Evolutionary conservation across 176 grass and related monocot genomes (phyloP), one percentile per base, ranked within the genome.

Genomic region (Dactylis glomerata): DNA sequence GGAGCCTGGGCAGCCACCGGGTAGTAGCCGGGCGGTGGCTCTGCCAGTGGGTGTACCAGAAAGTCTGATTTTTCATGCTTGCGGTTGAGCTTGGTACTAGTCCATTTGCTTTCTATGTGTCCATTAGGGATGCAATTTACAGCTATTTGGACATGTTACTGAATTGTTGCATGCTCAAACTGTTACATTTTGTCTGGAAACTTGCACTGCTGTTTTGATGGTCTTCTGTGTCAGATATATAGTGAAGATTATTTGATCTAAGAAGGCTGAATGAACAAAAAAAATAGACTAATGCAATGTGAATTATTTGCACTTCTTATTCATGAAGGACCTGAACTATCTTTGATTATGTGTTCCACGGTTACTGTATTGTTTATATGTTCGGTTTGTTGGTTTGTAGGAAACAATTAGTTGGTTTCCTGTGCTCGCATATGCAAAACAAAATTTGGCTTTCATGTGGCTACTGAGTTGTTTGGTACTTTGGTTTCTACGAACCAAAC

Each of bases 401-500:
- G 61, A 46, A 50, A 32, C 4, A 32, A 22, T 75, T 49, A 54
- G 41, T 81, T 67, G 31, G 73, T 65, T 71, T 51, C 58, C 68
- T 47, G 31, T 54, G 42, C 62, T 86, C 37, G 20, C 19, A 70
- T 68, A 20, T 75, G n/a, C 33, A 86, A 52, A 69, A 77, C 31
- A 46, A 1, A 59, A 46, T 69, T 24, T 81, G 45, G 30, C 24
- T 33, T 51, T 67, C 33, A 7, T 65, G 38, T 65, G 28, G 10
- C 28, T 45, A 9, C 38, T 28, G 41, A 80, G 27, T n/a, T 80
- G 42, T 47, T 80, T 50, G 58, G 19, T 42, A 41, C 71, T 47
- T 80, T 50, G 58, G 19, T 42, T 56, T 82, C 36, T 83, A 73
- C 36, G 73, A 83, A 73, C 12, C 26, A 83, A 82, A 72, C 50